Conservation (phyloP, 768 basidiomycete species). For the Nidularia pulvinata region DNA sequence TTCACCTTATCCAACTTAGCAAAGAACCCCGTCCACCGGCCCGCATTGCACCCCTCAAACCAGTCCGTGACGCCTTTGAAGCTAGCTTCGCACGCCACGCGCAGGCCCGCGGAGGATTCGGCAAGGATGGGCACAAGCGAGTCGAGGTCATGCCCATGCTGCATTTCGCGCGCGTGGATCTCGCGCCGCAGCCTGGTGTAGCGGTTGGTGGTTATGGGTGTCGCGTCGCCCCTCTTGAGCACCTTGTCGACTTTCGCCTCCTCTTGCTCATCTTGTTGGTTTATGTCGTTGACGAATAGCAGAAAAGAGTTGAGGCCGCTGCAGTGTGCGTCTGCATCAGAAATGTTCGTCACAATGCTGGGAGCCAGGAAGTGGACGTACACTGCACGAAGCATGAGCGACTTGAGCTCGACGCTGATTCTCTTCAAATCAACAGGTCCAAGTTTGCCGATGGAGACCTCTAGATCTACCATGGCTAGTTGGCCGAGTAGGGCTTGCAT, state of each 20-base stretch:
- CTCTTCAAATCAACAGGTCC: conserved; percentile 39
- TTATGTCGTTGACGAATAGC: conserved; percentile 28
- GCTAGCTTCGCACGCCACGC: conserved; percentile 24
- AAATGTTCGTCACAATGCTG: not conserved
- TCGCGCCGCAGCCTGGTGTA: conserved; percentile 23
- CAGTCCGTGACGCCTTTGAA: conserved; percentile 21
- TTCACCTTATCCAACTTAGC: conserved; percentile 11
- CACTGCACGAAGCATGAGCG: conserved; percentile 33
- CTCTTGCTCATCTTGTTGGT: conserved; percentile 19
- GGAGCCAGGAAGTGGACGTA: conserved; percentile 11
- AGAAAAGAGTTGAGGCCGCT: conserved; percentile 38
- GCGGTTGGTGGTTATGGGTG: conserved; percentile 15
- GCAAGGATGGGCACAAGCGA: conserved; percentile 38
- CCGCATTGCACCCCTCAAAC: conserved; percentile 31
- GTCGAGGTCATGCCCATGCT: conserved; percentile 41
- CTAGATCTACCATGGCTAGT: conserved; percentile 35
- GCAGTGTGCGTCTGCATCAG: not conserved
- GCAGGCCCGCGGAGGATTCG: conserved; percentile 27
- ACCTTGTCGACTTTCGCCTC: conserved; percentile 7
- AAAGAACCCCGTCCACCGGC: conserved; percentile 31
- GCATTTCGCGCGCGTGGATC: conserved; percentile 27
- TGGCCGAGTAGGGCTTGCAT: conserved; percentile 29
- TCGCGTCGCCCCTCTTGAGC: conserved; percentile 1
- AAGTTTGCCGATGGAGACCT: conserved; percentile 38
- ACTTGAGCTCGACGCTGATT: conserved; percentile 33